Evolutionary conservation across 345 rosid species (phyloP), one percentile per base, ranked within the genome.

Genomic region (Populus pruinosa): DNA sequence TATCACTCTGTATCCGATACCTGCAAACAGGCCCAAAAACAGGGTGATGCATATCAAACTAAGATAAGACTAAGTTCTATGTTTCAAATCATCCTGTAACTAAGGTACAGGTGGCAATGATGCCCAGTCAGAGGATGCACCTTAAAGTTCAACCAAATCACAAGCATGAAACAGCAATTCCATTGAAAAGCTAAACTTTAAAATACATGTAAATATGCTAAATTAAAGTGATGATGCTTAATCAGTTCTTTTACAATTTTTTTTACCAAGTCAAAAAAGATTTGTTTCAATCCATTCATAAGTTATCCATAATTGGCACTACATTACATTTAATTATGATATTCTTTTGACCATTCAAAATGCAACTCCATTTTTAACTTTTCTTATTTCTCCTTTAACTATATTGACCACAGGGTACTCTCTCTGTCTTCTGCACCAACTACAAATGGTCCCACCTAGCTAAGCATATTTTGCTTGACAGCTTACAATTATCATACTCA

Each of bases 1-100:
- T 93, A 88, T 93, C 99, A 74, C 94, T 93, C 82, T 95, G 96
- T 77, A 95, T 89, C 29, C 98, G 87, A 73, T 87, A 96, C 99
- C 99, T 96, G 87, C 84, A 86, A 79, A 77, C 55, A 82, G 33
- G 39, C 72, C 75, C 77, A 29, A 27, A n/a, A 35, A 77, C 56
- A 73, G 6, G 70, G 67, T 25, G 69, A 59, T 29, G 55, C 49
- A 61, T 20, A 68, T 18, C 38, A 31, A 63, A 61, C 25, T 0
- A 41, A 29, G 59, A 17, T 33, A 11, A 27, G n/a, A 2, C 41
- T 36, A 62, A 53, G 43, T n/a, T 16, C 38, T 2, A 35, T 73
- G n/a, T 70, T 59, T 47, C n/a, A 59, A 74, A 67, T 14, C 8
- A 36, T 17, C 38, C 64, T 77, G 39, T 12, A 49, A 72, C 16